Conservation (phyloP, 2,329 filamentous ascomycete genomes). For the Oidium heveae region DNA sequence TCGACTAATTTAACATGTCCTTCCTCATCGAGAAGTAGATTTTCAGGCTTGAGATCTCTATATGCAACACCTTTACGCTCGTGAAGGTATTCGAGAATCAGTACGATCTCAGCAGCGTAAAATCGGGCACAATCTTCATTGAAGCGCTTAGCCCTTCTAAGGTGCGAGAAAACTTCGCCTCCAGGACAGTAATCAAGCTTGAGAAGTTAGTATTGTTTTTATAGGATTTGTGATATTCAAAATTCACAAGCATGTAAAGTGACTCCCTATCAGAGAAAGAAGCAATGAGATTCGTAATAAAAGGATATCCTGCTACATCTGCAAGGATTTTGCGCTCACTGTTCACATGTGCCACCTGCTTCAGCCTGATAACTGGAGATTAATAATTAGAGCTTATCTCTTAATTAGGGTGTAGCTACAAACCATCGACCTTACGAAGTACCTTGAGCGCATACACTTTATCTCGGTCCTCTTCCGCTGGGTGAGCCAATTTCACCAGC, state of each 20-base stretch:
- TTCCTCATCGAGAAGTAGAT: constrained; percentile 50
- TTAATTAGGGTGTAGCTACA: constrained; percentile 1
- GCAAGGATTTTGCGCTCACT: constrained; percentile 59
- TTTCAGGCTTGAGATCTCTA: constrained; percentile 62
- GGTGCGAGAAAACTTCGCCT: constrained; percentile 64
- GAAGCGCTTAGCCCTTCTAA: constrained; percentile 53
- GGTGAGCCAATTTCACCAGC: constrained; percentile 40
- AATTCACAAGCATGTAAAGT: constrained; percentile 44
- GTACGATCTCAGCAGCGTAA: constrained; percentile 62
- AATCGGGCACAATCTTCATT: constrained; percentile 56
- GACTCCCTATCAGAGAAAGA: constrained; percentile 61
- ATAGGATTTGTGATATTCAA: background rate
- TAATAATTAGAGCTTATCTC: constrained; percentile 1
- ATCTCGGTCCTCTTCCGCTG: constrained; percentile 25
- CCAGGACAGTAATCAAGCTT: constrained; percentile 56
- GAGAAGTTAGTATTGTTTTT: background rate
- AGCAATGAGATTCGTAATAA: constrained; percentile 55
- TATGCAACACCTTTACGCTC: constrained; percentile 59
- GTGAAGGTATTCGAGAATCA: constrained; percentile 60
- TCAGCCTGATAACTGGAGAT: constrained; percentile 43
- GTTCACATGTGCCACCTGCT: constrained; percentile 68
- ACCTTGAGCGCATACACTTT: constrained; percentile 67
- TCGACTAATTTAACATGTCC: constrained; percentile 66
- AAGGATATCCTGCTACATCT: constrained; percentile 56
- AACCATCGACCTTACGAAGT: constrained; percentile 36